These are phyloP conservation scores for Kuraishia molischiana DNA, from an alignment of 805 yeast species.

Conservation along the genomic window DNA sequence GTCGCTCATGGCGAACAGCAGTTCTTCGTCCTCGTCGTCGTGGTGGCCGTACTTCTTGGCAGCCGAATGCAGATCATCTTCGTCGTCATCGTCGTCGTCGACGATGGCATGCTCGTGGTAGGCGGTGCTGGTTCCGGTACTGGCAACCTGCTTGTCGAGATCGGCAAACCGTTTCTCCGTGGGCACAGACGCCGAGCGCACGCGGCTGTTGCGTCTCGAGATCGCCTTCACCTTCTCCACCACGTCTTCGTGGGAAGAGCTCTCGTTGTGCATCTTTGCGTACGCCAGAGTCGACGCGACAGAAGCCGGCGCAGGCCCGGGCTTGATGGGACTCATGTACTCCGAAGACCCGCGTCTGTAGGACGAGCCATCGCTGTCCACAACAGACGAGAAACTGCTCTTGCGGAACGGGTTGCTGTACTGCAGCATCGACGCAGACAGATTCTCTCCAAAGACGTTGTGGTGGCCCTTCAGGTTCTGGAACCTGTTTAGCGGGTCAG, in stretches of 20 bases:
- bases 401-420: neutral
- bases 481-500: conserved; percentile 7
- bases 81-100: conserved; percentile 21
- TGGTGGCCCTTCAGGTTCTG: conserved; percentile 8
- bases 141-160: neutral
- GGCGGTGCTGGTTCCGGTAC: neutral
- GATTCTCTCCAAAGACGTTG: conserved; percentile 8
- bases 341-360: neutral
- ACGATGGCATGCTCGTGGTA: conserved; percentile 22
- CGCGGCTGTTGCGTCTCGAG: neutral
- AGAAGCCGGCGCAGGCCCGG: neutral
- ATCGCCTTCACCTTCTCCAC: neutral
- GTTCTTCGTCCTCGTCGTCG: conserved; percentile 57
- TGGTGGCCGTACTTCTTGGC: conserved; percentile 2
- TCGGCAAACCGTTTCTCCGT: neutral
- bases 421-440: conserved; percentile 5
- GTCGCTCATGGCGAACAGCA: conserved; percentile 66
- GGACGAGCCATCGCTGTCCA: neutral
- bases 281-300: neutral
- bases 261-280: neutral
- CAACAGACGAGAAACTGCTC: neutral
- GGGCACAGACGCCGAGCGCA: neutral
- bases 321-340: neutral
- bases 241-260: neutral
- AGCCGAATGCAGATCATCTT: conserved; percentile 8